These are phyloP conservation scores for Hemileccinum rubropunctum DNA, from an alignment of 768 basidiomycete species.

Conservation along the genomic window DNA sequence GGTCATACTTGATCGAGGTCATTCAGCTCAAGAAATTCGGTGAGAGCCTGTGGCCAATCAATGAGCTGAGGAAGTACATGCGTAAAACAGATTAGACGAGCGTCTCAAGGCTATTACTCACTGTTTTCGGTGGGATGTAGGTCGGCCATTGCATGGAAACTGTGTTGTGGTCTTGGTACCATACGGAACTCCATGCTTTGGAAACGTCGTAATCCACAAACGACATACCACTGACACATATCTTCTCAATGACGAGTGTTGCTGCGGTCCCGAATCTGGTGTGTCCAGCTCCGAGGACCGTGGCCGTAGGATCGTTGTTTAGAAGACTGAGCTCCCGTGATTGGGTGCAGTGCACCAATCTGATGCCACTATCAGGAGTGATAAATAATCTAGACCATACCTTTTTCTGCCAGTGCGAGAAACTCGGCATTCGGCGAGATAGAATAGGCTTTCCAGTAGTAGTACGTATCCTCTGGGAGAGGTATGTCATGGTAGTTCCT, in stretches of 20 bases:
- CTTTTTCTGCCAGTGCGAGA: constrained; percentile 23
- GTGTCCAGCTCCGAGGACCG: constrained; percentile 61
- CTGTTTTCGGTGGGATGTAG: neutral
- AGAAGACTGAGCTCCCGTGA: too few relatives aligned
- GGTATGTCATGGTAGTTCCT: constrained; percentile 54
- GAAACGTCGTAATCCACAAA: neutral
- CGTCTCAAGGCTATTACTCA: neutral
- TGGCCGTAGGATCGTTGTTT: constrained; percentile 48
- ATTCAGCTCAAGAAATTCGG: too few relatives aligned
- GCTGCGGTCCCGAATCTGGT: constrained; percentile 54
- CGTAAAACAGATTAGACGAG: too few relatives aligned
- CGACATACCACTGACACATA: constrained; percentile 34
- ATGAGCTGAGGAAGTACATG: too few relatives aligned
- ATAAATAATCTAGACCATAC: neutral
- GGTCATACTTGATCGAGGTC: too few relatives aligned
- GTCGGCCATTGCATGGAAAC: too few relatives aligned
- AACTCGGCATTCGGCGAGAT: constrained; percentile 45
- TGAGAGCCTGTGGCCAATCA: too few relatives aligned
- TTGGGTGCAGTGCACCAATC: too few relatives aligned
- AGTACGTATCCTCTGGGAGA: constrained; percentile 25
- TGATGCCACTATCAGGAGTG: neutral
- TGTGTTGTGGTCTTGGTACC: too few relatives aligned
- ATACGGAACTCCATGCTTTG: too few relatives aligned
- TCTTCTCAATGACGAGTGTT: constrained; percentile 53
- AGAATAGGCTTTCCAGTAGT: constrained; percentile 52